A percentile compares a stretch with the other conserved stretches of the same genome.
phyloP scores from a whole-genome alignment of 768 basidiomycete species.

The Tephrocybe rancida region DNA sequence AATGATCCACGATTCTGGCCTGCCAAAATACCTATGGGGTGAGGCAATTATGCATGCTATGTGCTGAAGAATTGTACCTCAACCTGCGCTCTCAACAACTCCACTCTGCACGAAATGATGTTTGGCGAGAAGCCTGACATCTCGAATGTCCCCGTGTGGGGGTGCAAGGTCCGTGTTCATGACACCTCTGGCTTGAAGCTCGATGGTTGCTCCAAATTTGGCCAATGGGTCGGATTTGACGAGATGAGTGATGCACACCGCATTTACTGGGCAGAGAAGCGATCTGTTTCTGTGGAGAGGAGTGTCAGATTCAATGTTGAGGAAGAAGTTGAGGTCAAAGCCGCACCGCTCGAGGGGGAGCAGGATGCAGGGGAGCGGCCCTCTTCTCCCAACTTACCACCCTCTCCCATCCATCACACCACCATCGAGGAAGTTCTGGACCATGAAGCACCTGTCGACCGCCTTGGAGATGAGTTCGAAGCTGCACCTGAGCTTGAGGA shows the following conservation, averaged over 20 bases:
- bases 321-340: not conserved
- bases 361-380: not conserved
- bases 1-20: conserved; percentile 23
- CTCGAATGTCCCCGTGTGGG: conserved; percentile 26
- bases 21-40: conserved; percentile 36
- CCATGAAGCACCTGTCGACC: not conserved
- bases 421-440: not conserved
- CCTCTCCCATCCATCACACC: not conserved
- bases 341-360: not conserved
- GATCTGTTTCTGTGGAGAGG: conserved; percentile 22
- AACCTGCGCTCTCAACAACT: conserved; percentile 21
- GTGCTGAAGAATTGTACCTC: conserved; percentile 35
- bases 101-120: conserved; percentile 23
- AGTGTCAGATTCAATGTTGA: conserved; percentile 18
- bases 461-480: not conserved
- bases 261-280: conserved; percentile 35
- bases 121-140: conserved; percentile 29
- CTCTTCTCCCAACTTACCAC: not conserved
- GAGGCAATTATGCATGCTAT: conserved; percentile 31
- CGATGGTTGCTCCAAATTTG: conserved; percentile 21
- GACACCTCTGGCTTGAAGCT: conserved; percentile 25
- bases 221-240: conserved; percentile 33
- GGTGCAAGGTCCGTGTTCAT: conserved; percentile 27
- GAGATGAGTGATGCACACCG: conserved; percentile 27
- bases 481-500: not conserved